Percentiles rank a stretch among this genome's conserved stretches.
phyloP scores from a whole-genome alignment of 345 rosid species.

The Tarenaya hassleriana region DNA sequence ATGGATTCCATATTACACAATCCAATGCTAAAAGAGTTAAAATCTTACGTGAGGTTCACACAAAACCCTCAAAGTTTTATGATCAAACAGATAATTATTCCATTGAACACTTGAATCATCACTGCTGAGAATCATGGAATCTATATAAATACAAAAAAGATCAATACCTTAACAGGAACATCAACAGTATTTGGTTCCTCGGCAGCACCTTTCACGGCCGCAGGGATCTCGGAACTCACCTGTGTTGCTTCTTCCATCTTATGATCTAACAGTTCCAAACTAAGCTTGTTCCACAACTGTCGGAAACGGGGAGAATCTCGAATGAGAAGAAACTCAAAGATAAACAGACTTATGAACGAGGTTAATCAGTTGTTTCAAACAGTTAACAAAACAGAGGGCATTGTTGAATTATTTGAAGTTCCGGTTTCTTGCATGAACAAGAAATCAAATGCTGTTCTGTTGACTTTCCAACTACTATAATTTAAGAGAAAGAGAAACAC shows the following conservation, averaged over 20 bases:
- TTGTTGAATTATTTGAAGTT: neutral
- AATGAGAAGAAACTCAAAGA: constrained; percentile 17
- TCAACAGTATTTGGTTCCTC: constrained; percentile 34
- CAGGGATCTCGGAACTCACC: constrained; percentile 48
- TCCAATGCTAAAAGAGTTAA: neutral
- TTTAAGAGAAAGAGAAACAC: too few species aligned
- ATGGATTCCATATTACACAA: neutral
- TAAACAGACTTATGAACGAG: constrained; percentile 2
- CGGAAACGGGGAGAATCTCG: neutral
- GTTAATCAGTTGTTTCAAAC: neutral
- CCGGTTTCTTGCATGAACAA: neutral
- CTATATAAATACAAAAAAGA: neutral
- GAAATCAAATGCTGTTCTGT: too few species aligned
- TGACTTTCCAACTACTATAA: too few species aligned
- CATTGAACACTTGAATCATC: neutral
- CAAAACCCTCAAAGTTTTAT: neutral
- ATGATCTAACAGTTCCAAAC: constrained; percentile 13
- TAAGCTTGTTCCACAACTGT: constrained; percentile 21
- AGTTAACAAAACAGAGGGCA: too few species aligned
- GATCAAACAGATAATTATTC: constrained; percentile 9
- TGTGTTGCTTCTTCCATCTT: constrained; percentile 58
- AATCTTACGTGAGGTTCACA: constrained; percentile 8
- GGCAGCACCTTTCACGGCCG: constrained; percentile 32
- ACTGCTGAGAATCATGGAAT: neutral
- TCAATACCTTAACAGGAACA: constrained; percentile 48